These are phyloP conservation scores for Luffa acutangula DNA, from an alignment of 306 rosid genomes.

Conservation along the genomic window DNA sequence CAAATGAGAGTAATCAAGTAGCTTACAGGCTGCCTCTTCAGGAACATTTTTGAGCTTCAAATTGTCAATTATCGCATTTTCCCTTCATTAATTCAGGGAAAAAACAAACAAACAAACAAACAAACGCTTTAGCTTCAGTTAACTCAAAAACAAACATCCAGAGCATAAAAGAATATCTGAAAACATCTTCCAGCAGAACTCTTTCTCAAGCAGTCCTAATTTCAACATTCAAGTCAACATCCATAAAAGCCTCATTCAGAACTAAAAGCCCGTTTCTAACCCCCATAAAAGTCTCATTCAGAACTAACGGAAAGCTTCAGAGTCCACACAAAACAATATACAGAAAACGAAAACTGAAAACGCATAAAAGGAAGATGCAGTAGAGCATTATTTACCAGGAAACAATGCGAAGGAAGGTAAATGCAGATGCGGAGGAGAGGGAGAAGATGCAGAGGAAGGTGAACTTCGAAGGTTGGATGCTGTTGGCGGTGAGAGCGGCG, in stretches of 20 bases:
- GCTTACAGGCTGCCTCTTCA: conserved; percentile 55
- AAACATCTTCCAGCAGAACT: neutral
- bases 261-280: neutral
- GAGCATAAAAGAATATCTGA: neutral
- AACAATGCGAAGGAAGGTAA: conserved; percentile 43
- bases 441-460: conserved; percentile 41
- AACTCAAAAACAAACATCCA: neutral
- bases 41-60: conserved; percentile 39
- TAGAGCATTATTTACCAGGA: conserved; percentile 34
- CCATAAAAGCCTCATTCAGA: neutral
- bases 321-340: neutral
- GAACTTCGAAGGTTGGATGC: conserved; percentile 62
- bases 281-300: neutral
- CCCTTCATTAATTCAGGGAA: conserved; percentile 37
- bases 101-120: neutral
- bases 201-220: neutral
- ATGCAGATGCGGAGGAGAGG: conserved; percentile 54
- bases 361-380: neutral
- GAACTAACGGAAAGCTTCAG: neutral
- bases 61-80: conserved; percentile 33
- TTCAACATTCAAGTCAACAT: neutral
- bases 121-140: neutral
- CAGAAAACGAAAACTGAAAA: neutral
- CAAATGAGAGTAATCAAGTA: neutral
- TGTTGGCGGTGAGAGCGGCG: conserved; percentile 65